Evolutionary conservation across 2,329 filamentous ascomycete species (phyloP), one percentile per base, ranked within the genome.

Genomic region (Leptographium wingfieldii): DNA sequence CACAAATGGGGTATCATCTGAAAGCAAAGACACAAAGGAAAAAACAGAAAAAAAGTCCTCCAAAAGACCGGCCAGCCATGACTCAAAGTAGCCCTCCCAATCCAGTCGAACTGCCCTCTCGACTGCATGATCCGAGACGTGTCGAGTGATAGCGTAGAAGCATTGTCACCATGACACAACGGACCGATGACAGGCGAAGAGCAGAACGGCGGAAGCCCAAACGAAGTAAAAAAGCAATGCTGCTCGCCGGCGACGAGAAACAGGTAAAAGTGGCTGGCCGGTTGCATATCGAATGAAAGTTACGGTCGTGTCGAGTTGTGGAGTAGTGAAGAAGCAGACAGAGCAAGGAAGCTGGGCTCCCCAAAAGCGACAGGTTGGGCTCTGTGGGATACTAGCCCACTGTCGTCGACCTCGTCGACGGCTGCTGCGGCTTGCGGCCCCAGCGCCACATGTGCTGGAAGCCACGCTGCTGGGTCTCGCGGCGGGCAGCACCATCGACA

Each of bases 401-500:
- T 33, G 22, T 33, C 55, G 9, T 31, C 14, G 3, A 16, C 31
- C 5, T 31, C 31, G 11, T 55, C 35, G 6, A 38, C 59, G 35
- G 5, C 9, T 5, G 19, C 5, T n/a, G 33, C 29, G 14, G 65
- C 65, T 67, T 67, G 61, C 68, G 68, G 58, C 61, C 65, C 65
- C 62, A 65, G 54, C 2, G 59, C 65, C 65, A 67, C 58, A 75
- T 67, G 56, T 75, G 73, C 48, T 75, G 72, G 61, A 85, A 80
- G n/a, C 83, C 82, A 29, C 83, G 78, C 70, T 85, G 78, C 59
- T 78, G 71, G 16, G 69, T 68, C 69, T 86, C 83, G 14, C 83
- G 76, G 38, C 78, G 74, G 1, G 83, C 83, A 12, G 83, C 83
- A 7, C 82, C 82, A 66, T 86, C 83, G 64, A 82, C 79, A 81